A percentile compares a stretch with the other conserved stretches of the same genome.
Evolutionary conservation across 2,329 filamentous ascomycete species (phyloP).

Genomic region (Sporothrix inflata): DNA sequence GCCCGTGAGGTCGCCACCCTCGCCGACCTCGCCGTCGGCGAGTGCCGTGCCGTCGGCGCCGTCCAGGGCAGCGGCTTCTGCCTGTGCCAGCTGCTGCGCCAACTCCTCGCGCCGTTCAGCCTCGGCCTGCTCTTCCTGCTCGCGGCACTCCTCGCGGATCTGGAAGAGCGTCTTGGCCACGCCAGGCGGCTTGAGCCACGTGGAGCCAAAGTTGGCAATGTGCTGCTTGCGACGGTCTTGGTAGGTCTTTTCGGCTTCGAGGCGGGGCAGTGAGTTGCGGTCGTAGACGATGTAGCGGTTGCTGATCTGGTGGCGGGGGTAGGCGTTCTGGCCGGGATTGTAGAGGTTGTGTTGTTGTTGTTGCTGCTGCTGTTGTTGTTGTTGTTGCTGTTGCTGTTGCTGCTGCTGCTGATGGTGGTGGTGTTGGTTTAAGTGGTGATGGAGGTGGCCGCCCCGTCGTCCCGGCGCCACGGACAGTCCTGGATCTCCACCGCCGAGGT

Average conservation of each 20-base stretch:
- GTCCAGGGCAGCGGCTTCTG: slow-evolving; percentile 40
- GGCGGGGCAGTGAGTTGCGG: slow-evolving; percentile 66
- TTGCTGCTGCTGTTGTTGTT: slow-evolving; percentile 32
- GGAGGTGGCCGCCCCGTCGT: slow-evolving; percentile 23
- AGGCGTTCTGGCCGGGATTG: slow-evolving; percentile 38
- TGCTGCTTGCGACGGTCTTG: slow-evolving; percentile 77
- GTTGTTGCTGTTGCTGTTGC: slow-evolving; percentile 34
- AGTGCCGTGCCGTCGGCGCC: background rate
- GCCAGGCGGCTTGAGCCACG: slow-evolving; percentile 89
- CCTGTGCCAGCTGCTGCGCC: slow-evolving; percentile 74
- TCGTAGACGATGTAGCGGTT: slow-evolving; percentile 46
- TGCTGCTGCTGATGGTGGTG: slow-evolving; percentile 34
- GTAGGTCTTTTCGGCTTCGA: slow-evolving; percentile 75
- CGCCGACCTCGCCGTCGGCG: background rate
- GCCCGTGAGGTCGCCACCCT: slow-evolving; percentile 62
- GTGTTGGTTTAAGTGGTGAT: slow-evolving; percentile 37
- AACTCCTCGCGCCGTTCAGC: slow-evolving; percentile 71
- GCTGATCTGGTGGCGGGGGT: slow-evolving; percentile 38
- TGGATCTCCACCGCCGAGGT: slow-evolving; percentile 40
- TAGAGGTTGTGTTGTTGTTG: slow-evolving; percentile 32
- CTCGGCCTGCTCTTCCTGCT: slow-evolving; percentile 83
- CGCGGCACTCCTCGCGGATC: slow-evolving; percentile 83
- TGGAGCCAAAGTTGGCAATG: slow-evolving; percentile 82
- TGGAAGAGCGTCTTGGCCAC: slow-evolving; percentile 88
- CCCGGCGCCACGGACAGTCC: slow-evolving; percentile 35